Evolutionary conservation across 106 monocot genomes (phyloP).

Genomic region (Apostasia ramifera): DNA sequence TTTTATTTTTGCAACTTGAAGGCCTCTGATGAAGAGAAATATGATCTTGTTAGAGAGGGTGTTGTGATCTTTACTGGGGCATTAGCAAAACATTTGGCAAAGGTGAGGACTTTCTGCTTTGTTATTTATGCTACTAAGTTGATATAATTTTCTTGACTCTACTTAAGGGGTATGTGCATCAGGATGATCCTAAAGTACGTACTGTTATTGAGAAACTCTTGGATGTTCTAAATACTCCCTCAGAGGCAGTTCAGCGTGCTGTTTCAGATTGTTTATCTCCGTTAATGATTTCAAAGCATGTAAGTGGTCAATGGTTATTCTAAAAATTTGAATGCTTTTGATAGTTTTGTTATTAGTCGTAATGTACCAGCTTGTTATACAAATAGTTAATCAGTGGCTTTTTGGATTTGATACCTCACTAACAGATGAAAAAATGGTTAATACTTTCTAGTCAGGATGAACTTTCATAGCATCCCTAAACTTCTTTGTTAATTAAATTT

Average conservation of each 20-base stretch:
- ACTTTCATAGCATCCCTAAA: no score
- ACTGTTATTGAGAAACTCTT: conserved; percentile 86
- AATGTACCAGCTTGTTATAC: not conserved
- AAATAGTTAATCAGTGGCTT: not conserved
- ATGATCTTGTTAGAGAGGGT: conserved; percentile 94
- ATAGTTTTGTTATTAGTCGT: not conserved
- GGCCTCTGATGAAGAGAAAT: conserved; percentile 88
- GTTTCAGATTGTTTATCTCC: conserved; percentile 97
- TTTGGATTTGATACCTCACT: no score
- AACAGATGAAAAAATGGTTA: no score
- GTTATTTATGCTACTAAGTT: conserved; percentile 1
- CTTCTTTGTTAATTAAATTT: no score
- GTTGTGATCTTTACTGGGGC: conserved; percentile 98
- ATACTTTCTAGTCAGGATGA: no score
- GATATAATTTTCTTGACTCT: not conserved
- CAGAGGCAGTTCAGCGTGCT: conserved; percentile 96
- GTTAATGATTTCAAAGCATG: conserved; percentile 79
- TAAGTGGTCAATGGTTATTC: conserved; percentile 10
- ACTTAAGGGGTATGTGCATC: conserved; percentile 6
- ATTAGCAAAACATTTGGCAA: conserved; percentile 82
- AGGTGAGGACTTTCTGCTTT: conserved; percentile 30
- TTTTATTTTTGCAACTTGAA: conserved; percentile 16
- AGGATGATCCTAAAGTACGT: conserved; percentile 99
- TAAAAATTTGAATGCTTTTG: not conserved
- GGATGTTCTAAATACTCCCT: conserved; percentile 94